These are phyloP conservation scores for Neurospora sublineolata DNA, from an alignment of 495 filamentous ascomycete genomes.

Conservation along the genomic window DNA sequence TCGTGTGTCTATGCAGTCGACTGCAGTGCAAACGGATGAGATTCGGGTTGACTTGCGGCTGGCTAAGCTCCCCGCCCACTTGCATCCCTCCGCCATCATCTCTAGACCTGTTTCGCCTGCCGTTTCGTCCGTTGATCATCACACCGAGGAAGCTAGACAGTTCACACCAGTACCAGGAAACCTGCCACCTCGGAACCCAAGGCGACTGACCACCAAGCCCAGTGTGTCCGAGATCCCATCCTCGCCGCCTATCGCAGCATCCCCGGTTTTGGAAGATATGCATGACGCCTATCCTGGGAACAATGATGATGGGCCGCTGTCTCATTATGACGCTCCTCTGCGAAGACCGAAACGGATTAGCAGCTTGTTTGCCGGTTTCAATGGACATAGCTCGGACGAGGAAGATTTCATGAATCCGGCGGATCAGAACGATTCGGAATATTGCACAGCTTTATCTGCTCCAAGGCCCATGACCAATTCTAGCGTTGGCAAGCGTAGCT, in stretches of 20 bases:
- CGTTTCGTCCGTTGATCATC: conserved; percentile 11
- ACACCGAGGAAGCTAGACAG: conserved; percentile 23
- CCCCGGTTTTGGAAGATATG: conserved; percentile 26
- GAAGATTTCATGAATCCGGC: conserved; percentile 42
- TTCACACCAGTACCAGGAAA: conserved; percentile 41
- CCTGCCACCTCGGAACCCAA: conserved; percentile 40
- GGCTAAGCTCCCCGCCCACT: conserved; percentile 60
- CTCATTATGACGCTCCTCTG: conserved; percentile 46
- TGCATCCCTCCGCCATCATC: conserved; percentile 60
- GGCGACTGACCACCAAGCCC: conserved; percentile 33
- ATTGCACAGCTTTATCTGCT: conserved; percentile 50
- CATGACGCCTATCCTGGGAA: conserved; percentile 67
- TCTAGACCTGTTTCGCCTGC: conserved; percentile 44
- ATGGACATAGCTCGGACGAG: conserved; percentile 46
- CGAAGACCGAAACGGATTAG: conserved; percentile 63
- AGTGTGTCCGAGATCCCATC: conserved; percentile 37
- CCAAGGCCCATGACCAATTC: conserved; percentile 35
- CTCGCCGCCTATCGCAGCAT: conserved; percentile 28
- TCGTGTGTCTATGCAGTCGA: conserved; percentile 43
- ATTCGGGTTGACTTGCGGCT: conserved; percentile 68
- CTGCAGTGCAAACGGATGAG: conserved; percentile 79
- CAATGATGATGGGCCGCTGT: conserved; percentile 70
- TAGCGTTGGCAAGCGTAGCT: conserved; percentile 26
- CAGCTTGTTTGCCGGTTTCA: conserved; percentile 78
- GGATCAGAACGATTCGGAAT: conserved; percentile 55